Base-by-base conservation (phyloP, 345 rosid species). In the Lumnitzera littorea region DNA sequence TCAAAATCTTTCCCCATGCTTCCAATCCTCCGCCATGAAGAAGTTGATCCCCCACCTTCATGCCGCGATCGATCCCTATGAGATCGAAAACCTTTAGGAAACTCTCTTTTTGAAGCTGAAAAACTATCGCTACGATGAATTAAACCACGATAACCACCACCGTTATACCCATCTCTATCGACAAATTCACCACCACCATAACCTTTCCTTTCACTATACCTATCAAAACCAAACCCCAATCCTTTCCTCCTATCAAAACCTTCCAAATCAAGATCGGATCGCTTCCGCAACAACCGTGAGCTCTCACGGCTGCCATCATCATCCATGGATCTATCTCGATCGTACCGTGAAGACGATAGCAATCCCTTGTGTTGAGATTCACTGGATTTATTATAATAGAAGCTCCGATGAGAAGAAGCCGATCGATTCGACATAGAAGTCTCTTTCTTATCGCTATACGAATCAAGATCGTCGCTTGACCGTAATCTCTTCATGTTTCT, bases 21-120 rank as follows among this genome's bases (percentile, higher is more conserved):
- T 52, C 86, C 83, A 67, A 82, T 79, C 71, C 90, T 80, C 69
- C 95, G 77, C 97, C 96, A 91, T 0, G 96, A 91, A 13, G 96
- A 91, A 0, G 96, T 85, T 2, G 91, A 80, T 16, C 80, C 80
- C 36, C 84, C 82, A 43, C 82, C 91, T 67, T 89, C 96, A 11
- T 86, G 82, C 61, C 81, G 71, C 8, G 85, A 83, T 53, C 97
- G 73, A 46, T 89, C 98, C 69, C 96, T 76, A 70, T 89, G 92
- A 11, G 98, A 89, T 60, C 98, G 75, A 63, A 79, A 84, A 23
- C 94, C 87, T 53, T 89, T 92, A 0, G 97, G 95, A 68, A 92
- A 92, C 50, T 84, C 91, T 76, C 86, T 85, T 66, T 88, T 79
- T 0, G 95, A 60, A 54, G 82, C 88, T 43, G 75, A 71, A 60